These are phyloP conservation scores for Globisporangium megalacanthum DNA, from an alignment of 352 stramenopile genomes.

Conservation along the genomic window DNA sequence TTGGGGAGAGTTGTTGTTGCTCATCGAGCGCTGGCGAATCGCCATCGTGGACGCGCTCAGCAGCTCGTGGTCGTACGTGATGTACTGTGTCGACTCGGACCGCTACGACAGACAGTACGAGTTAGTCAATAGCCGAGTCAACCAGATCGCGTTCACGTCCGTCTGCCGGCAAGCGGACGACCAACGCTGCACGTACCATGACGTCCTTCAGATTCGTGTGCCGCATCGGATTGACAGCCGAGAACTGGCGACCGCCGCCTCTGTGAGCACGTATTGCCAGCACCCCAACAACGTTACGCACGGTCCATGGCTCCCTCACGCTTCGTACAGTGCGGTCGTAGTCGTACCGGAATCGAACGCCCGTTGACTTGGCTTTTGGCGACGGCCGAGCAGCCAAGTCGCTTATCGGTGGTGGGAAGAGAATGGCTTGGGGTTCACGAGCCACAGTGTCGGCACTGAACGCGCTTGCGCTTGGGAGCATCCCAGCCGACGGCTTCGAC, in stretches of 20 bases:
- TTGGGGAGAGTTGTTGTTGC: conserved; percentile 3
- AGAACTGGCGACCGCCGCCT: conserved; percentile 51
- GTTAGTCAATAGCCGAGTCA: too few species aligned
- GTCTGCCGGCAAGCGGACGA: too few species aligned
- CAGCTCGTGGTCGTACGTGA: conserved; percentile 47
- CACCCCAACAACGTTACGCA: neutral
- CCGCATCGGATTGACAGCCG: conserved; percentile 24
- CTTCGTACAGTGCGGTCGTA: conserved; percentile 7
- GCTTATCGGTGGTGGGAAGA: conserved; percentile 35
- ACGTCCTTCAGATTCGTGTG: conserved; percentile 27
- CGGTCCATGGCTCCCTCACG: neutral
- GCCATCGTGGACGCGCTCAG: conserved; percentile 54
- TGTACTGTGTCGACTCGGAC: conserved; percentile 21
- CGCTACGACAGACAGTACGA: conserved; percentile 15
- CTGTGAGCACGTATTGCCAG: conserved; percentile 8
- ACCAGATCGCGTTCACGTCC: neutral
- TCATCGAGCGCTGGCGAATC: conserved; percentile 33
- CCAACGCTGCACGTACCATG: conserved; percentile 22
- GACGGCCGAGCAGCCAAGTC: conserved; percentile 37
- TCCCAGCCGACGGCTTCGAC: conserved; percentile 19
- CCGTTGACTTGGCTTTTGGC: conserved; percentile 35
- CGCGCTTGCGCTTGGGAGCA: conserved; percentile 16
- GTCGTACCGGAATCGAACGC: conserved; percentile 42
- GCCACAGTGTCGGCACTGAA: neutral
- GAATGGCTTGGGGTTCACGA: conserved; percentile 15